These are phyloP conservation scores for Trichoderma semiorbis DNA, from an alignment of 2,329 filamentous ascomycete genomes.

Conservation along the genomic window DNA sequence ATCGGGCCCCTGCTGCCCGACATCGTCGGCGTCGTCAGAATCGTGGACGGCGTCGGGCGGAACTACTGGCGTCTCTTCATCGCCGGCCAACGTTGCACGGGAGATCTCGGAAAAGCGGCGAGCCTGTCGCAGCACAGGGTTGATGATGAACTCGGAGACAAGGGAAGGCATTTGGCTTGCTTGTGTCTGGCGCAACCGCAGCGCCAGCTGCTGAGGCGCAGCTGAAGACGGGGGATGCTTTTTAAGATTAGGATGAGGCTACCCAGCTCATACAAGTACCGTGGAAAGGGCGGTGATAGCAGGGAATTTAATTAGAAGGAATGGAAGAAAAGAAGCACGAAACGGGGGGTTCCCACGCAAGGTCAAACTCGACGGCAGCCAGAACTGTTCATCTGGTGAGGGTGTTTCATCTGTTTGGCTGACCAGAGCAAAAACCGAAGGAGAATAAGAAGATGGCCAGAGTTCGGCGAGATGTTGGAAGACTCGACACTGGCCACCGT, in stretches of 20 bases:
- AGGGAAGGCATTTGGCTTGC: slow-evolving; percentile 54
- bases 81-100: slow-evolving; percentile 37
- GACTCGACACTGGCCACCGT: background rate
- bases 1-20: slow-evolving; percentile 15
- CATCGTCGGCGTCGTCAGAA: slow-evolving; percentile 24
- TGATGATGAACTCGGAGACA: slow-evolving; percentile 63
- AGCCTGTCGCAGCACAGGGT: slow-evolving; percentile 63
- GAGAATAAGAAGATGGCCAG: background rate
- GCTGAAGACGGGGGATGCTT: background rate
- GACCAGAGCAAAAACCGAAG: background rate
- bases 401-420: background rate
- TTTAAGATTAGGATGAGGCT: slow-evolving; percentile 9
- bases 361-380: background rate
- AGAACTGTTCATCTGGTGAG: background rate
- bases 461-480: background rate
- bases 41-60: slow-evolving; percentile 28
- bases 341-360: background rate
- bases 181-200: slow-evolving; percentile 2
- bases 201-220: slow-evolving; percentile 4
- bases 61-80: slow-evolving; percentile 28
- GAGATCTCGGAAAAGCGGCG: slow-evolving; percentile 58
- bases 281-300: slow-evolving; percentile 2
- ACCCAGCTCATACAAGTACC: background rate
- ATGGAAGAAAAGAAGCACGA: background rate
- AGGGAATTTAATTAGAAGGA: background rate